Evolutionary conservation across 2,329 filamentous ascomycete genomes (phyloP), one percentile per base, ranked within the genome.

Genomic region (Clonostachys byssicola): DNA sequence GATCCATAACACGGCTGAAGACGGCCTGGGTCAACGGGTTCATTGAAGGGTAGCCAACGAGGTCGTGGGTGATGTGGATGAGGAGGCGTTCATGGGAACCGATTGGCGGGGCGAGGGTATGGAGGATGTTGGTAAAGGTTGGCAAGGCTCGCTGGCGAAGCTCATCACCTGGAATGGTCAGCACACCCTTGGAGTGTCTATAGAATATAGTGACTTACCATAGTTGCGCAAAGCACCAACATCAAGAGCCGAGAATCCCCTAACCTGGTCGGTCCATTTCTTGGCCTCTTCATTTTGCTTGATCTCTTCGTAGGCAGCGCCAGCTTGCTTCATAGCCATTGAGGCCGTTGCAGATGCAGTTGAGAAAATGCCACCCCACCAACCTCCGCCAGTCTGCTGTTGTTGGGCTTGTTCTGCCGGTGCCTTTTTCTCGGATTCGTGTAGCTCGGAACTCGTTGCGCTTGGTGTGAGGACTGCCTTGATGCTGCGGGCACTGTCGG

Each of bases 1-100:
- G 94, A n/a, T 91, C 82, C 94, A 99, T 99, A 60, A 99, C 92
- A 46, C 91, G 86, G 47, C 88, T 88, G 72, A 99, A 99, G 53
- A 94, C 91, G 49, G 81, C 80, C 69, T 97, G 90, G 58, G 97
- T 89, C 47, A 96, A 80, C 16, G 92, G 91, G 63, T 97, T 92
- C 56, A 99, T 83, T 16, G 90, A 92, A 4, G 94, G 94, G 65
- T 99, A 99, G 56, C 90, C 90, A 56, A 91, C 85, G 40, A 99
- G 81, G 66, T 97, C 94, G 73, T 99, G 94, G 9, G 92, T 96
- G 53, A 94, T 95, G 72, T 99, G 94, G 59, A 99, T 97, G 59
- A 95, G 88, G 8, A 99, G 86, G 44, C 92, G 89, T 71, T 99
- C 94, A 70, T 99, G 94, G 9, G 92, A 94, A 47, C 91, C 92